Percentiles rank a stretch among this genome's conserved stretches.
These are phyloP conservation scores for Trichomonascaceae sp. DNA, from an alignment of 1,139 yeast genomes.

Conservation along the genomic window DNA sequence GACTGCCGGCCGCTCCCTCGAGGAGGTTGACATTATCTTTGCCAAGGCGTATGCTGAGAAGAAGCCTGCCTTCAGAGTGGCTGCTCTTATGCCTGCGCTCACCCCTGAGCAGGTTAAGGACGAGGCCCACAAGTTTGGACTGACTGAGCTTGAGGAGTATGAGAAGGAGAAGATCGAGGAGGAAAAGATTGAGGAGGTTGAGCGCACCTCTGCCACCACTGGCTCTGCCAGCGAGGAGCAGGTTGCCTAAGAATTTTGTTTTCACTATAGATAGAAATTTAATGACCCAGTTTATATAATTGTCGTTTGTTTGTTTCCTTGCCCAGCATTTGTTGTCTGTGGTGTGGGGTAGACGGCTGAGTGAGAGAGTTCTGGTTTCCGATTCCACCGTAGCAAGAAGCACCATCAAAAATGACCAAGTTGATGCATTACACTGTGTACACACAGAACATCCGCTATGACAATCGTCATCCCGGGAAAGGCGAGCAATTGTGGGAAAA, in stretches of 20 bases:
- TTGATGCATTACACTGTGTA: constrained; percentile 28
- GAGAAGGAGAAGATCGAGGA: constrained; percentile 5
- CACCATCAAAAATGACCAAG: constrained; percentile 4
- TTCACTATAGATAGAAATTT: too few species aligned
- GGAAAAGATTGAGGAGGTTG: background rate
- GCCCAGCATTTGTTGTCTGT: too few species aligned
- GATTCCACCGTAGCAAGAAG: too few species aligned
- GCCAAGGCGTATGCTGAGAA: constrained; percentile 21
- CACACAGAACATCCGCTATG: constrained; percentile 43
- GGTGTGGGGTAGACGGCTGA: too few species aligned
- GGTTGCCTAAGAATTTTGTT: too few species aligned
- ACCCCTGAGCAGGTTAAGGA: constrained; percentile 15
- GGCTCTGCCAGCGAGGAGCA: background rate
- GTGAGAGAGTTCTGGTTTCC: too few species aligned
- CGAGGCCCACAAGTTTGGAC: constrained; percentile 19
- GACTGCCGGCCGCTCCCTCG: constrained; percentile 49
- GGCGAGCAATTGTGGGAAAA: constrained; percentile 35
- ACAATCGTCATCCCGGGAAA: constrained; percentile 15
- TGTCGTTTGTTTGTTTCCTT: too few species aligned
- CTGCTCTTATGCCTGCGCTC: constrained; percentile 19
- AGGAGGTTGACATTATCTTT: constrained; percentile 50
- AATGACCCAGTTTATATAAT: too few species aligned
- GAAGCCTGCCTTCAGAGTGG: constrained; percentile 19
- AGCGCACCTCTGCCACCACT: background rate
- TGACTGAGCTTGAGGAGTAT: constrained; percentile 9